phyloP scores from a whole-genome alignment of 2,329 filamentous ascomycete genomes.

The Acrocalymma vagum region DNA sequence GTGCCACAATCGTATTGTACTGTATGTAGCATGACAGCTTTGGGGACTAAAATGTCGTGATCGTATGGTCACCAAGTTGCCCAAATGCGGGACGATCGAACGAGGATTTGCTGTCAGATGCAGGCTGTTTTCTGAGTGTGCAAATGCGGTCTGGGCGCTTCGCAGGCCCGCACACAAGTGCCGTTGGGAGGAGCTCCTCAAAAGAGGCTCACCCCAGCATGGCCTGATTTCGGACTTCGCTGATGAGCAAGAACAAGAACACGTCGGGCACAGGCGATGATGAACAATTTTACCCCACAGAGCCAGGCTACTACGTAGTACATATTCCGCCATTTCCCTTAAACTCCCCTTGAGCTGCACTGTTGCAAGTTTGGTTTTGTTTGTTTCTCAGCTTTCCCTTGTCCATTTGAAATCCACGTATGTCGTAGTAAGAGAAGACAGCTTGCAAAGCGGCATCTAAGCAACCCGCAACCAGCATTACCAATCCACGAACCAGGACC shows the following conservation, averaged over 20 bases:
- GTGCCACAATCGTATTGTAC: conserved; percentile 1
- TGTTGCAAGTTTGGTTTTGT: background rate
- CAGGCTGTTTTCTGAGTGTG: no score
- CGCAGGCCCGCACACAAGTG: background rate
- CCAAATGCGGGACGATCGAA: background rate
- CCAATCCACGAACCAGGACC: conserved; percentile 3
- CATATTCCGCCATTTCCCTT: conserved; percentile 6
- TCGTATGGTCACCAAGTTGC: conserved; percentile 19
- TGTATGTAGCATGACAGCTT: conserved; percentile 7
- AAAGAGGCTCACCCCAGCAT: no score
- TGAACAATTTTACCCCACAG: background rate
- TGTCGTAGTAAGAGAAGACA: background rate
- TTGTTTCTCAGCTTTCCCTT: background rate
- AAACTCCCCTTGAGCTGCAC: background rate
- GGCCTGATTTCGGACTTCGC: no score
- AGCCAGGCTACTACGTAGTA: background rate
- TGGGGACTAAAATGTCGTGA: conserved; percentile 29
- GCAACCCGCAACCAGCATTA: conserved; percentile 4
- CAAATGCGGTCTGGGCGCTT: conserved; percentile 1
- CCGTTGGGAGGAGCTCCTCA: no score
- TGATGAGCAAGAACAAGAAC: conserved; percentile 3
- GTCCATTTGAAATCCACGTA: background rate
- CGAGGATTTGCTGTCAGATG: background rate
- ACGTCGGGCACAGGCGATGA: no score
- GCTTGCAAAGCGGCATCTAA: background rate